Evolutionary conservation across 2,329 filamentous ascomycete genomes (phyloP), one percentile per base, ranked within the genome.

Genomic region (Trichoderma semiorbis): DNA sequence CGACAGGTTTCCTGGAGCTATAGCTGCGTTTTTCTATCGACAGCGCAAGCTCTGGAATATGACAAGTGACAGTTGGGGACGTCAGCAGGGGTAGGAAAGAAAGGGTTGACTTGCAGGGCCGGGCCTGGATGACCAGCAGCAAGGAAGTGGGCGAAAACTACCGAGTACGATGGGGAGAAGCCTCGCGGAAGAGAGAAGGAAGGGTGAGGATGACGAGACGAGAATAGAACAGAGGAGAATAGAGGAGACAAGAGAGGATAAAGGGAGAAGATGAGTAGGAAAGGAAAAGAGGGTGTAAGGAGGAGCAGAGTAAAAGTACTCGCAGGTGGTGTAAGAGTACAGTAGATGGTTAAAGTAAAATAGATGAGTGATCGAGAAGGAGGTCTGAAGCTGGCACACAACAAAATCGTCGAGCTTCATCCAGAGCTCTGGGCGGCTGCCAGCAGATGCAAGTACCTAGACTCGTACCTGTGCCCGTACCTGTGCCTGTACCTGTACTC

Each of bases 51-150:
- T 61, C 67, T 62, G 47, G 67, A 28, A 69, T 64, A 34, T 66
- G 69, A 71, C 39, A 66, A 55, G 63, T 71, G 70, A 72, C 43
- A 32, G 57, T 57, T 24, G 24, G 57, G 70, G 69, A 73, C 60
- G 73, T 64, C 68, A 71, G 73, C 62, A 55, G 70, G 70, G 73
- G 62, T 69, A 63, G 53, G 57, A 68, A 64, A 70, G 58, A 65
- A 64, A 69, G 64, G 70, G 67, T 69, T 55, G 64, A 69, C 70
- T 57, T 63, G 70, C 64, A 66, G 63, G 70, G 70, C 39, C 63
- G 63, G 70, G 70, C 39, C 63, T 18, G 47, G 64, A 72, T 57
- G 70, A 63, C 63, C 55, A 68, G 65, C 70, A 64, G 50, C 58
- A 72, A 69, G 61, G 58, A 47, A 60, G 68, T 57, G 60, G 50